Evolutionary conservation across 805 yeast genomes (phyloP).

Genomic region (Wickerhamiella australiensis): DNA sequence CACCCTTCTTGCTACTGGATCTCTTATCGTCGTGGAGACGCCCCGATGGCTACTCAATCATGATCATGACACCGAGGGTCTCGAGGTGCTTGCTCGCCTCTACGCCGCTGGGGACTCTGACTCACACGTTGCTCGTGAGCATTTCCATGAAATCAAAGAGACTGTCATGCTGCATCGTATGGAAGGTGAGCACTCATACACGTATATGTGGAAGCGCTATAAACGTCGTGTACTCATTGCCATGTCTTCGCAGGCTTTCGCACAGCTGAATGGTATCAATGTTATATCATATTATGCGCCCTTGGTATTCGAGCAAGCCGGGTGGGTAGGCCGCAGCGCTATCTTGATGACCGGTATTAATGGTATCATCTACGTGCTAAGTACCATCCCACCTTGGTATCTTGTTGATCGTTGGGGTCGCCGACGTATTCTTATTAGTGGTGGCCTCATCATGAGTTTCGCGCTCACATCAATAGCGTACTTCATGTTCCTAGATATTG

Average conservation of each 20-base stretch:
- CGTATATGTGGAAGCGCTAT: slow-evolving; percentile 65
- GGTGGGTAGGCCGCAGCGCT: slow-evolving; percentile 83
- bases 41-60: slow-evolving; percentile 85
- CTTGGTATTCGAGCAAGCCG: slow-evolving; percentile 85
- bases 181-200: slow-evolving; percentile 68
- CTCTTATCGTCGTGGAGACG: slow-evolving; percentile 69
- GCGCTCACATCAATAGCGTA: slow-evolving; percentile 55
- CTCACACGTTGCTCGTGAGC: slow-evolving; percentile 54
- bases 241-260: slow-evolving; percentile 82
- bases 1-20: slow-evolving; percentile 52
- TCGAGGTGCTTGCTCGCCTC: slow-evolving; percentile 71
- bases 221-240: slow-evolving; percentile 72
- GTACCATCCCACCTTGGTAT: slow-evolving; percentile 85
- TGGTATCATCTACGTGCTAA: slow-evolving; percentile 43
- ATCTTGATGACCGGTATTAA: slow-evolving; percentile 83
- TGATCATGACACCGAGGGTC: slow-evolving; percentile 68
- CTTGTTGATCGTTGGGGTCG: slow-evolving; percentile 87
- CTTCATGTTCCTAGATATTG: slow-evolving; percentile 39
- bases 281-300: slow-evolving; percentile 91
- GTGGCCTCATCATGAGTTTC: slow-evolving; percentile 68
- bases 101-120: slow-evolving; percentile 55
- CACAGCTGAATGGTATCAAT: slow-evolving; percentile 87
- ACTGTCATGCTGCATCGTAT: slow-evolving; percentile 59
- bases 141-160: slow-evolving; percentile 73
- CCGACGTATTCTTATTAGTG: slow-evolving; percentile 66